Evolutionary conservation across 2,329 filamentous ascomycete species (phyloP), one percentile per base, ranked within the genome.

Genomic region (Xylariaceae sp.): DNA sequence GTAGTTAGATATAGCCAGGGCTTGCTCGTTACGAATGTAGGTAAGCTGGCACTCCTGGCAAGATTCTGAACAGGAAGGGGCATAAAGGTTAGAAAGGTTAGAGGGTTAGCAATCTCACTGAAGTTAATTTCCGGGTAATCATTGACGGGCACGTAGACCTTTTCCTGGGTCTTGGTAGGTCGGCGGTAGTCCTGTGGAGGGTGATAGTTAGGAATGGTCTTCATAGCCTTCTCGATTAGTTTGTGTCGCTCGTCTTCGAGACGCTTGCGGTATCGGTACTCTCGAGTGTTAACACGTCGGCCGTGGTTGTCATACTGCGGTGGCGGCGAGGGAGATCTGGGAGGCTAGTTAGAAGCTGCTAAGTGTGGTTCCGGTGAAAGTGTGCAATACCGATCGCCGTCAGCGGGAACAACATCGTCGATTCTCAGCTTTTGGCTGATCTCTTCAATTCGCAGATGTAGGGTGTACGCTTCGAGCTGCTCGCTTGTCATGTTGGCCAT

Each of bases 31-130:
- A 67, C 64, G 63, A 62, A 71, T 68, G 67, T 66, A 71, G 68
- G 69, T 69, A 68, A 70, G 65, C 72, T 70, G 72, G 68, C 72
- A 74, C 72, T 74, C 73, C 76, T 75, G 75, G 75, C 74, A 77
- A 75, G 72, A 75, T 76, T 76, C 77, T 74, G 77, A 72, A 69
- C 67, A 68, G 69, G 65, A 73, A 72, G 66, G 70, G 69, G 65
- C 57, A 70, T 67, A 67, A 71, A 73, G 77, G 79, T 89, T 88
- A 89, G 86, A 84, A 82, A 77, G 81, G 86, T 89, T 88, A 87
- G 86, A 92, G 91, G 92, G 91, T 96, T 96, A 96, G 92, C 88
- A 92, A 94, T 93, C 93, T 93, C 97, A 99, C 94, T 99, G 91
- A 99, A 99, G 88, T 99, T 99, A 88, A 99, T 97, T 79, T 99